A percentile compares a stretch with the other conserved stretches of the same genome.
Evolutionary conservation across 345 rosid species (phyloP).

Genomic region (Eucalyptus shirleyi): DNA sequence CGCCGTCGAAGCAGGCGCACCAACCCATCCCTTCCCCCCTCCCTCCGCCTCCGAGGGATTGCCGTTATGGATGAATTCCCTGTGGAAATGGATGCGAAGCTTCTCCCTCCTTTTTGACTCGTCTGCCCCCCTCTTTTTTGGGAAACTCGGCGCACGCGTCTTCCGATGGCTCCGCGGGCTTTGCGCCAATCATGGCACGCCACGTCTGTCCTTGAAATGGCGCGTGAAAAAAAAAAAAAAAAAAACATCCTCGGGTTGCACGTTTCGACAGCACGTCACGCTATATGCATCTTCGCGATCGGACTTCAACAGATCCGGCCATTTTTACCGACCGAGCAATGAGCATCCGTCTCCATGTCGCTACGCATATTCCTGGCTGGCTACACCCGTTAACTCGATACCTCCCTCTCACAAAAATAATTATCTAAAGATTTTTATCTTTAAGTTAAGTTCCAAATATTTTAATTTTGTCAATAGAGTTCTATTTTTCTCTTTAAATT

Average conservation of each 20-base stretch:
- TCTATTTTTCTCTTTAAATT: too few species aligned
- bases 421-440: too few species aligned
- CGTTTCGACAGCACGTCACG: not conserved
- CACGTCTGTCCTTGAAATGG: not conserved
- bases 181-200: not conserved
- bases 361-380: not conserved
- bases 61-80: not conserved
- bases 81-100: not conserved
- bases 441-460: too few species aligned
- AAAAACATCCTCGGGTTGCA: not conserved
- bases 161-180: not conserved
- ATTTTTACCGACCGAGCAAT: not conserved
- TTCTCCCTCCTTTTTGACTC: not conserved
- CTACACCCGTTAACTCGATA: too few species aligned
- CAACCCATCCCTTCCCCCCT: conserved; percentile 30
- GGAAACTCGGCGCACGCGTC: not conserved
- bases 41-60: not conserved
- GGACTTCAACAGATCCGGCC: not conserved
- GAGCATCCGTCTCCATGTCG: too few species aligned
- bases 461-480: too few species aligned
- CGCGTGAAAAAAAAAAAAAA: too few species aligned
- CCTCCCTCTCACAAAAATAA: too few species aligned
- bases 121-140: too few species aligned
- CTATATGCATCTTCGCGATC: not conserved
- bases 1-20: conserved; percentile 66